Evolutionary conservation across 768 basidiomycete species (phyloP), one percentile per base, ranked within the genome.

Genomic region (Trametes meyenii): DNA sequence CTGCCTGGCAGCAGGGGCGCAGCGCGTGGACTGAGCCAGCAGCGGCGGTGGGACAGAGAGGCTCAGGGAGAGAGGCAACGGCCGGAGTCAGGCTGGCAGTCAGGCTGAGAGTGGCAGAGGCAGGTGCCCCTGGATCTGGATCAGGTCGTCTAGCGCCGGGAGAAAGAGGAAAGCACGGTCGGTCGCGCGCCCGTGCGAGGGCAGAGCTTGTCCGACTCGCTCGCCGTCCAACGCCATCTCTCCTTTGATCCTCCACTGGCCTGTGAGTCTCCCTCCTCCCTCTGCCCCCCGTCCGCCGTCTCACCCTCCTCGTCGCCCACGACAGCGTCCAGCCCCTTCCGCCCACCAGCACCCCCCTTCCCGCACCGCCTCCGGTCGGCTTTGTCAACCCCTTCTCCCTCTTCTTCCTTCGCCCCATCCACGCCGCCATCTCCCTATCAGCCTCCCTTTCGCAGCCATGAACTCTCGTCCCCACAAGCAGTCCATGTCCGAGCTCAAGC

Each of bases 401-500:
- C 23, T 43, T 35, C 53, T 23, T 33, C 52, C 14, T 39, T 59
- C 54, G 55, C 50, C 63, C 39, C 45, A 63, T 64, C n/a, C 44
- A 26, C 26, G 44, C 21, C 55, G 52, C 40, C 59, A 56, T 59
- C 49, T 56, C 45, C 36, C 12, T 16, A 16, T 55, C 42, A 46
- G 8, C 44, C 26, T 50, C 50, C 68, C 69, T 21, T 26, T 42
- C 23, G 29, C 33, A 43, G 61, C 66, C 39, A 90, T 90, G 89
- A 89, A 86, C 74, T 78, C 85, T 58, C 85, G 89, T 69, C 87
- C 88, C 24, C 89, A 89, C 74, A 90, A 90, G 83, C 94, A 95
- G 83, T 92, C 93, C 70, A 96, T 98, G 94, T 92, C 92, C 51
- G 96, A 97, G 83, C 90, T 97, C 72, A 97, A 96, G 84, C 87